Base-by-base conservation (phyloP, 805 yeast genomes). In the Yamadazyma akitaensis region DNA sequence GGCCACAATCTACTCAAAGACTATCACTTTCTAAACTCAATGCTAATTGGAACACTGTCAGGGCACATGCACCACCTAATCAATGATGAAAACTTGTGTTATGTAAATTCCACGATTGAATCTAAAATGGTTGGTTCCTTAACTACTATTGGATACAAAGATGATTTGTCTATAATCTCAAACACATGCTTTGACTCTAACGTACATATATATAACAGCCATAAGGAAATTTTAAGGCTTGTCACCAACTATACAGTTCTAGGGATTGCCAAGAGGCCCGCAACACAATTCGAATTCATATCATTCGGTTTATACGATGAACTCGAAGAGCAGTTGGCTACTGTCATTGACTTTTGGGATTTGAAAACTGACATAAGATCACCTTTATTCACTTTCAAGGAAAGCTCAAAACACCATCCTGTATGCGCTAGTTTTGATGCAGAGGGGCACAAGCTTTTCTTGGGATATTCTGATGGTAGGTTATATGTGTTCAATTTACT, bases 331-430 rank as follows among this genome's bases (percentile, higher is more conserved):
- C 33, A 13, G 28, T 18, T 37, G 19, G 37, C 45, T 2, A 48
- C 61, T 3, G 43, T 54, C 2, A 43, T 67, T 5, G 61, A 63
- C 31, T 57, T 62, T 25, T 67, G 73, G 73, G 68, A 66, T 47
- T 48, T 67, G 30, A 35, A 31, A 24, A 25, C 18, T 11, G 32
- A 42, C 28, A 31, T 44, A 21, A 14, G 47, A 11, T 31, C 32
- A 5, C 43, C 51, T 3, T 18, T 49, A 11, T 16, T 31, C 33
- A 17, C 37, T 2, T 36, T 46, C 2, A 42, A 40, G n/a, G 13
- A 30, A 16, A 30, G 34, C 17, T 37, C 50, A 3, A 16, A 9
- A 11, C 25, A 32, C 13, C 52, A 48, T 38, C 51, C 53, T 4
- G 43, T 40, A 11, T 18, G 41, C 16, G 49, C 40, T 3, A 17